Evolutionary conservation across 306 rosid genomes (phyloP), one percentile per base, ranked within the genome.

Genomic region (Fagus crenata): DNA sequence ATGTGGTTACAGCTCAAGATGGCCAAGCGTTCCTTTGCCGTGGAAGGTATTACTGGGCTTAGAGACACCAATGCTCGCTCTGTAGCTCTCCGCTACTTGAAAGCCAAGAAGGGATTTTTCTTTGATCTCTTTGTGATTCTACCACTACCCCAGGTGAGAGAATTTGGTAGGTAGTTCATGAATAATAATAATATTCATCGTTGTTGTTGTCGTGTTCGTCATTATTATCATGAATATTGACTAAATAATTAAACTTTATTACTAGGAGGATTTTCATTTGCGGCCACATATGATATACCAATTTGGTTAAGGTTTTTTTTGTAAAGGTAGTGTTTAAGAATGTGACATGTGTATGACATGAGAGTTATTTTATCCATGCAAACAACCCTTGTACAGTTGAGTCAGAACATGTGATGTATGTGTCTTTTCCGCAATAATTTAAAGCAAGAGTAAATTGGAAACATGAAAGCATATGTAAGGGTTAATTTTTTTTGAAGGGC

Each of bases 41-140:
- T 71, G 55, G 77, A 78, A 4, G 81, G 72, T 0, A 73, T n/a
- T 5, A 72, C 64, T 7, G 80, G 91, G n/a, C 74, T 87, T 8
- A 43, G 49, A 2, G 93, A 87, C 41, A 75, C 86, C 2, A 56
- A 53, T 9, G 55, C 78, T 18, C 82, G 88, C 72, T 78, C 92
- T 1, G 92, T 86, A 1, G 91, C 89, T 58, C 84, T 89, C 28
- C 84, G 79, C 13, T 89, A 89, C 65, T 75, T 88, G 43, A 90
- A 77, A 76, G 78, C 82, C 69, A 94, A 85, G 49, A 85, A 51
- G 35, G 90, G 85, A 11, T 89, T 95, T 81, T 80, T 92, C 80
- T 89, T 95, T 53, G 90, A 95, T 70, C 91, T 95, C 78, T 90
- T 95, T n/a, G 87, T 95, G 31, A 89, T 92, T 53, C 92, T 95